Conservation (phyloP, 179 eudicot species). For the Beta lomatogona region DNA sequence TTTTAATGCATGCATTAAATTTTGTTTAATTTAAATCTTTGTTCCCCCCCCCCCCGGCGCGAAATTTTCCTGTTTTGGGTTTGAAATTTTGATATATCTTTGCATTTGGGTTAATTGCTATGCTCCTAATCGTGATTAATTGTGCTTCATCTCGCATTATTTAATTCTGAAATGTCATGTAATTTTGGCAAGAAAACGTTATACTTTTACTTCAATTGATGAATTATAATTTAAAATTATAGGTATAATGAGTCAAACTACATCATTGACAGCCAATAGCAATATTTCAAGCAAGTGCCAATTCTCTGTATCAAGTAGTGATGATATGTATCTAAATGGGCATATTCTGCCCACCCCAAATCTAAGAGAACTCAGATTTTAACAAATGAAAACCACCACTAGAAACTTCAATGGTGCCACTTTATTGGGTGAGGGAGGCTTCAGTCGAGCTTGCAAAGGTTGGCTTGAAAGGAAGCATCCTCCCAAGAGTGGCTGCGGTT, state of each 20-base stretch:
- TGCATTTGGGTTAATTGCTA: no score
- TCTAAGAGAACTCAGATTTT: slow-evolving; percentile 58
- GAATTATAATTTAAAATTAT: slow-evolving; percentile 13
- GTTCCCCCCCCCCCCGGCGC: no score
- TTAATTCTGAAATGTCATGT: background rate
- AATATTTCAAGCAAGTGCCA: slow-evolving; percentile 52
- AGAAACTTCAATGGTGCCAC: slow-evolving; percentile 61
- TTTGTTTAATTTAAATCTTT: no score
- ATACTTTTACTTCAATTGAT: background rate
- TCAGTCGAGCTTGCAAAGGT: slow-evolving; percentile 90
- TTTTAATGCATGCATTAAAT: no score
- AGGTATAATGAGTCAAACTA: slow-evolving; percentile 43
- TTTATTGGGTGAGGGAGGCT: slow-evolving; percentile 85
- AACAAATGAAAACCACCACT: slow-evolving; percentile 69
- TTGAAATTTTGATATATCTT: no score
- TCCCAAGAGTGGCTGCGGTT: slow-evolving; percentile 40
- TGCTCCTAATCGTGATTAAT: no score
- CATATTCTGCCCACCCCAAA: slow-evolving; percentile 59
- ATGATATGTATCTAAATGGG: slow-evolving; percentile 44
- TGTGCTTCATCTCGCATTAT: no score
- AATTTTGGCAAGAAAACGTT: no score
- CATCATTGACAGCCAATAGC: slow-evolving; percentile 44
- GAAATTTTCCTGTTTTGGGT: no score
- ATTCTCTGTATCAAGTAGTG: slow-evolving; percentile 49
- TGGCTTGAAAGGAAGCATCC: slow-evolving; percentile 58